A percentile compares a stretch with the other conserved stretches of the same genome.
These are phyloP conservation scores for Colletotrichum tanaceti DNA, from an alignment of 2,329 filamentous ascomycete species.

Conservation along the genomic window DNA sequence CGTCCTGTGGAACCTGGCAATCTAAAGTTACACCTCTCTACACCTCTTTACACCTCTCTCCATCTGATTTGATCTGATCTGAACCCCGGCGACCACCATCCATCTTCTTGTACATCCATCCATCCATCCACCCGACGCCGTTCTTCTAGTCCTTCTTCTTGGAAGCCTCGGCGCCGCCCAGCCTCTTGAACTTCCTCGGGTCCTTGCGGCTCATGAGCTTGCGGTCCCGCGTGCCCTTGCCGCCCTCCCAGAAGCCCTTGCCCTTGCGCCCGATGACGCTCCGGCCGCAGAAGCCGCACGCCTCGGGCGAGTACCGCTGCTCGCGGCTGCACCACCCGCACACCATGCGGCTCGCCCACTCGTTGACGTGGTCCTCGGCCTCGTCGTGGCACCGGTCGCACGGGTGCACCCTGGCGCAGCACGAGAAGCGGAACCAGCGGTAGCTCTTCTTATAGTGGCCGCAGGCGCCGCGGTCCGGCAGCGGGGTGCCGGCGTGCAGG, in stretches of 20 bases:
- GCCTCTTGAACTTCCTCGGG: constrained; percentile 76
- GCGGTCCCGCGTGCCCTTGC: constrained; percentile 81
- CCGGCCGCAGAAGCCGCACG: constrained; percentile 78
- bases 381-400: constrained; percentile 82
- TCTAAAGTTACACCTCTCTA: not conserved
- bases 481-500: constrained; percentile 66
- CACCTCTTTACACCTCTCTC: too few relatives aligned
- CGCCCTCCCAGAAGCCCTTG: constrained; percentile 86
- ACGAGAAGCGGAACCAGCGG: constrained; percentile 75
- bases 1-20: not conserved
- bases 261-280: constrained; percentile 74
- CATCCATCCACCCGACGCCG: too few relatives aligned
- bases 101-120: too few relatives aligned
- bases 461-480: constrained; percentile 66
- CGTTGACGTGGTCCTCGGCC: constrained; percentile 76
- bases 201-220: constrained; percentile 80
- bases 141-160: constrained; percentile 50
- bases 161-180: constrained; percentile 57
- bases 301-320: constrained; percentile 81
- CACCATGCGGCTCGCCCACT: constrained; percentile 87
- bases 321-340: constrained; percentile 84
- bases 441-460: constrained; percentile 69
- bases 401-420: constrained; percentile 68
- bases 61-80: too few relatives aligned
- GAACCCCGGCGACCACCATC: not conserved